These are phyloP conservation scores for Penicillium hordei DNA, from an alignment of 2,329 filamentous ascomycete species.

Conservation along the genomic window DNA sequence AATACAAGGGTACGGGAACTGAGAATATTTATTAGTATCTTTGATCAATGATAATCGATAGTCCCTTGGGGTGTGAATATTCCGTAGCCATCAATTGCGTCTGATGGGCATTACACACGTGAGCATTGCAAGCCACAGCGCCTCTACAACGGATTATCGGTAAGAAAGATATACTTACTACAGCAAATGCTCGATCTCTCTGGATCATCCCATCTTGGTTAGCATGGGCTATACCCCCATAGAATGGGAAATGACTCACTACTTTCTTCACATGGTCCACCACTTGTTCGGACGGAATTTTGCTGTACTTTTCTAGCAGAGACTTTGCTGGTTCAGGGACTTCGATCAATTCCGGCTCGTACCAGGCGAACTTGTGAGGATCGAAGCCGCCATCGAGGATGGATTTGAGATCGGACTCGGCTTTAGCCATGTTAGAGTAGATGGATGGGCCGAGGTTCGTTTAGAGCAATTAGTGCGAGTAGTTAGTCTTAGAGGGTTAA, in stretches of 20 bases:
- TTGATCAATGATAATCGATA: background rate
- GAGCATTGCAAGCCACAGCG: background rate
- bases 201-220: background rate
- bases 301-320: slow-evolving; percentile 21
- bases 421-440: slow-evolving; percentile 13
- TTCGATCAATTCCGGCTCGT: slow-evolving; percentile 13
- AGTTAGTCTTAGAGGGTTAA: no score
- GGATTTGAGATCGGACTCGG: slow-evolving; percentile 13
- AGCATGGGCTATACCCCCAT: background rate
- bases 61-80: background rate
- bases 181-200: slow-evolving; percentile 22
- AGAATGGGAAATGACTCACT: slow-evolving; percentile 7
- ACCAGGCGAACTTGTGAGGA: slow-evolving; percentile 19
- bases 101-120: background rate
- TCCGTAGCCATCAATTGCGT: background rate
- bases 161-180: slow-evolving; percentile 11
- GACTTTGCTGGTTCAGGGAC: slow-evolving; percentile 19
- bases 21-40: background rate
- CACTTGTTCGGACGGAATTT: slow-evolving; percentile 14
- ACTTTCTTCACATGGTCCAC: slow-evolving; percentile 22
- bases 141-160: background rate
- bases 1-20: slow-evolving; percentile 29
- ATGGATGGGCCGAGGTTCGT: background rate
- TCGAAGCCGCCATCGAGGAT: slow-evolving; percentile 15
- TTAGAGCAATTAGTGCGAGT: no score